These are phyloP conservation scores for Phytophthora rubi DNA, from an alignment of 352 stramenopile species.

Conservation along the genomic window DNA sequence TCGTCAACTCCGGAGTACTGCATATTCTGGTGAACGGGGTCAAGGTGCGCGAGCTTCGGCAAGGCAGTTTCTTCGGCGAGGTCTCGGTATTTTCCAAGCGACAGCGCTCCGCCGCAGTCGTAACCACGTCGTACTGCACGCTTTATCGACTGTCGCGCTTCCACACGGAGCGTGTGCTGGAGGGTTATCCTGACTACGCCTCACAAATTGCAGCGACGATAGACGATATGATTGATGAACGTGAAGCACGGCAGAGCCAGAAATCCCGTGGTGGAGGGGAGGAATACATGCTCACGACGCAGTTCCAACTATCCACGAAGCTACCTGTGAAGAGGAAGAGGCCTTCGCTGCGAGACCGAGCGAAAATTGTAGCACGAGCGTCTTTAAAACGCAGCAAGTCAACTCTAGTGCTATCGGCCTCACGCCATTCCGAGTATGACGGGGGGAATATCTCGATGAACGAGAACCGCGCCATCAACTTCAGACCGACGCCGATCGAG, in stretches of 20 bases:
- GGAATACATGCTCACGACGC: conserved; percentile 63
- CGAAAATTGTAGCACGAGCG: neutral
- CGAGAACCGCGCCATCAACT: conserved; percentile 29
- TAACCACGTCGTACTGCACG: conserved; percentile 69
- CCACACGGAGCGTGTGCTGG: conserved; percentile 63
- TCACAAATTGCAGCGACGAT: conserved; percentile 46
- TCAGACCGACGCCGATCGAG: conserved; percentile 17
- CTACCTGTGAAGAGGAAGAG: conserved; percentile 9
- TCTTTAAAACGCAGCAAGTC: conserved; percentile 41
- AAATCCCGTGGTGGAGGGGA: conserved; percentile 15
- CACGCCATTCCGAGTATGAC: conserved; percentile 32
- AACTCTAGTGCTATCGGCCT: conserved; percentile 21
- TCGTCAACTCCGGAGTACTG: conserved; percentile 68
- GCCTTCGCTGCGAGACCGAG: conserved; percentile 23
- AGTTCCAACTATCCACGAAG: conserved; percentile 51
- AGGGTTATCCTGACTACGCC: conserved; percentile 67
- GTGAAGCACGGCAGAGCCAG: conserved; percentile 18
- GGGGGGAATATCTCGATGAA: conserved; percentile 37
- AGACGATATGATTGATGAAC: conserved; percentile 52
- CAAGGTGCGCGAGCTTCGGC: conserved; percentile 70
- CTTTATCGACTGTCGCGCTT: conserved; percentile 71
- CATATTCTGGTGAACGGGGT: conserved; percentile 63
- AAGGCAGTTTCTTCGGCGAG: conserved; percentile 76
- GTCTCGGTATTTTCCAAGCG: conserved; percentile 74
- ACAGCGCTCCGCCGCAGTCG: conserved; percentile 58